Conservation (phyloP, 1,284 basidiomycete species). For the Melampsora abietis-canadensis region DNA sequence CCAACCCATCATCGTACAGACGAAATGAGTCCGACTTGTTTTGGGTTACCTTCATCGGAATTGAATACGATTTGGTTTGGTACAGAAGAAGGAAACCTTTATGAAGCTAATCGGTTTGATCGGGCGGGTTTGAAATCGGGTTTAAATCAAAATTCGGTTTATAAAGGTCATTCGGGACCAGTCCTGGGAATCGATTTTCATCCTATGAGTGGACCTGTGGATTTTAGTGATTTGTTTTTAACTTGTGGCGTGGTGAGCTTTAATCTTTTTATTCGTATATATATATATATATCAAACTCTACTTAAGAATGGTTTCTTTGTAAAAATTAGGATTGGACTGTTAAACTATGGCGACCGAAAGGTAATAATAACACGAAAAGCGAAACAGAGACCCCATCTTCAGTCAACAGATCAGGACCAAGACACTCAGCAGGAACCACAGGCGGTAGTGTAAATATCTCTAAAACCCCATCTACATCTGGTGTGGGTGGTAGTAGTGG, state of each 20-base stretch:
- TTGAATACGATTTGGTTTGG: conserved; percentile 94
- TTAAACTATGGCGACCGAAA: conserved; percentile 85
- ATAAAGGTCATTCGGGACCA: conserved; percentile 86
- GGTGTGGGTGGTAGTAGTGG: too few species aligned
- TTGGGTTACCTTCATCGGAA: conserved; percentile 91
- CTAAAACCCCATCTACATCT: too few species aligned
- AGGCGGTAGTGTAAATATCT: conserved; percentile 56
- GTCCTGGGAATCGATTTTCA: conserved; percentile 93
- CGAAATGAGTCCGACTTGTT: conserved; percentile 86
- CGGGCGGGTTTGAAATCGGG: conserved; percentile 94
- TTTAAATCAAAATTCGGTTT: conserved; percentile 82
- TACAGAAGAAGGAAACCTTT: conserved; percentile 94
- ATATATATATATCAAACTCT: conserved; percentile 47
- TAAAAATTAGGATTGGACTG: conserved; percentile 73
- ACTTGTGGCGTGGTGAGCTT: conserved; percentile 65
- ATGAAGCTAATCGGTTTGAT: conserved; percentile 91
- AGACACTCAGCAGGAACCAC: conserved; percentile 1
- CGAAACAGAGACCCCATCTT: neutral
- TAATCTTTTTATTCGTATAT: conserved; percentile 46
- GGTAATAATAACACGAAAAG: conserved; percentile 43
- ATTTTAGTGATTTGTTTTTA: conserved; percentile 91
- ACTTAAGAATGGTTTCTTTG: too few species aligned
- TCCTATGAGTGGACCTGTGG: conserved; percentile 76
- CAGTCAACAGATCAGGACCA: conserved; percentile 4
- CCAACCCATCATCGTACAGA: conserved; percentile 85